Evolutionary conservation across 1,139 yeast species (phyloP).

Genomic region (Candida freyschussii): DNA sequence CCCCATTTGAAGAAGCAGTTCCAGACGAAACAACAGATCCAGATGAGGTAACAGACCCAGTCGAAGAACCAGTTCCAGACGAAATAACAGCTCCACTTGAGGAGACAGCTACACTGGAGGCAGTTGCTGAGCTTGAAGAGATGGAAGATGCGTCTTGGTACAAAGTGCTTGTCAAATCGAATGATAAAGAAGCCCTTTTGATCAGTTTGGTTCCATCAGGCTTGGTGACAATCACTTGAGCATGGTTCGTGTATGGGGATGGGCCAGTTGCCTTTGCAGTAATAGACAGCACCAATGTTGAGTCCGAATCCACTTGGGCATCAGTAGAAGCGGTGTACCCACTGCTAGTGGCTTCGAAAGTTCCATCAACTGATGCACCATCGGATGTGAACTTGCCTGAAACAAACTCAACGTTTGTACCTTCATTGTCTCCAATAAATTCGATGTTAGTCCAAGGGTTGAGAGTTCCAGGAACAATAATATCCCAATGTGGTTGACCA

Average conservation of each 20-base stretch:
- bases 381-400: conserved; percentile 2
- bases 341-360: conserved; percentile 1
- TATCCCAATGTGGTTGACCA: conserved; percentile 10
- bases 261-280: conserved; percentile 2
- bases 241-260: conserved; percentile 1
- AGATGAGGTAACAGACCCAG: too few relatives aligned
- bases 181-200: conserved; percentile 5
- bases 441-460: conserved; percentile 24
- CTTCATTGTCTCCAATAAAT: conserved; percentile 5
- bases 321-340: conserved; percentile 6
- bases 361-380: conserved; percentile 3
- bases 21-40: too few relatives aligned
- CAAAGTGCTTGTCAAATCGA: conserved; percentile 6
- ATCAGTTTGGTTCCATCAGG: not conserved
- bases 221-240: not conserved
- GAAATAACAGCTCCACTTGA: too few relatives aligned
- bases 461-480: conserved; percentile 8
- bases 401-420: conserved; percentile 1
- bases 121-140: too few relatives aligned
- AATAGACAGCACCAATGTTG: conserved; percentile 1
- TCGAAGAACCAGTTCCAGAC: too few relatives aligned
- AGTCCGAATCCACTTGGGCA: conserved; percentile 2
- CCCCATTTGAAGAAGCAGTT: too few relatives aligned
- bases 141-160: conserved; percentile 3
- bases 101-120: too few relatives aligned